Evolutionary conservation across 2,329 filamentous ascomycete genomes (phyloP), one percentile per base, ranked within the genome.

Genomic region (Phialocephala subalpina): DNA sequence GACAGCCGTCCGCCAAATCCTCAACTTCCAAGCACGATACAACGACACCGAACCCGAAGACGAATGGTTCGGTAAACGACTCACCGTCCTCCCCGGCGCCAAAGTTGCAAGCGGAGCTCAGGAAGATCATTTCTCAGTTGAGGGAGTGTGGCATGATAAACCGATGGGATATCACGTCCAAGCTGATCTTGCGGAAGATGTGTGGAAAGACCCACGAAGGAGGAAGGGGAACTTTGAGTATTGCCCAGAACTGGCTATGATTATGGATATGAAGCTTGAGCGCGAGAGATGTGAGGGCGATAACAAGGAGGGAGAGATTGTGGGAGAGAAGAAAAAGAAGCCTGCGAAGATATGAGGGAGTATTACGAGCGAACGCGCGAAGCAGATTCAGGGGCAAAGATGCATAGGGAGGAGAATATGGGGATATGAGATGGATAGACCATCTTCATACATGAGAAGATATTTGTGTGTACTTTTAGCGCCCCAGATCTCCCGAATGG

Each of bases 241-340:
- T 75, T 87, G 86, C 67, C 86, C 85, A 1, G 85, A 87, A 74
- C 73, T 87, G 22, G 81, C 79, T 68, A 78, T 87, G 73, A 83
- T 86, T 65, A 80, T 87, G 79, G 81, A 84, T 49, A 87, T 87
- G 85, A 86, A 85, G 74, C 75, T 86, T 12, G 82, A 84, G 75
- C 74, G 80, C 52, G 80, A 84, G 74, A 76, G 82, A 20, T 85
- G 83, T 70, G 67, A 70, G 8, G 73, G 73, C 14, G 74, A 76
- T 58, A 71, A 75, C 64, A 58, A 64, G 9, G 52, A 70, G 56
- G 74, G 74, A 6, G 62, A 69, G 27, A 73, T 76, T 38, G 42
- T 62, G 14, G 62, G 42, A 27, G 18, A 22, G 14, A 20, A 60
- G 52, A 47, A 62, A 20, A 59, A 49, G 25, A 27, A 33, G 47